These are phyloP conservation scores for Neonectria coccinea DNA, from an alignment of 2,329 filamentous ascomycete genomes.

Conservation along the genomic window DNA sequence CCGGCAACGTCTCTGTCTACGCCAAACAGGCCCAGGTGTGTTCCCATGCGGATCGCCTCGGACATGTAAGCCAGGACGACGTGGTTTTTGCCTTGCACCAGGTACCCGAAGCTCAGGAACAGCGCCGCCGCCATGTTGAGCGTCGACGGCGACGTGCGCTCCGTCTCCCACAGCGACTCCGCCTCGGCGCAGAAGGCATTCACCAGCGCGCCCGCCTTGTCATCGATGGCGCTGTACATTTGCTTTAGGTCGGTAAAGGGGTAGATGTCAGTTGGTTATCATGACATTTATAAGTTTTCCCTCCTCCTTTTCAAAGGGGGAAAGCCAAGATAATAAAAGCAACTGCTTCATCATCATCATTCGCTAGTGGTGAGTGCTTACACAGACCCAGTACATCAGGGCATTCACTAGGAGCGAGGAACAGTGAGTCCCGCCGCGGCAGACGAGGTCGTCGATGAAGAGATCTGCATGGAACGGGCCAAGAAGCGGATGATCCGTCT, in stretches of 20 bases:
- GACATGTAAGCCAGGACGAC: background rate
- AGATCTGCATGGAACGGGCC: slow-evolving; percentile 16
- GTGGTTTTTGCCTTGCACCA: slow-evolving; percentile 9
- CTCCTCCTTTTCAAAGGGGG: no score
- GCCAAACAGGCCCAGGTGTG: slow-evolving; percentile 1
- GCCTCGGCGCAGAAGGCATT: slow-evolving; percentile 11
- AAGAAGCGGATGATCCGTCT: slow-evolving; percentile 14
- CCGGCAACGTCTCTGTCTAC: background rate
- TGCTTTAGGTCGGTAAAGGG: background rate
- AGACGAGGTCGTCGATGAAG: slow-evolving; percentile 17
- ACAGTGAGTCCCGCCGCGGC: background rate
- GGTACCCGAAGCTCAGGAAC: slow-evolving; percentile 17
- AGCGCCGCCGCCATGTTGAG: slow-evolving; percentile 16
- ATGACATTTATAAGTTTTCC: background rate
- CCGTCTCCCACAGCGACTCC: background rate
- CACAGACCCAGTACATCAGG: slow-evolving; percentile 28
- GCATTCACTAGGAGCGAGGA: slow-evolving; percentile 21
- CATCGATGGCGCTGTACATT: slow-evolving; percentile 5
- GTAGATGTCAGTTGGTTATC: background rate
- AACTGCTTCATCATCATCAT: background rate
- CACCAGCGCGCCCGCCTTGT: background rate
- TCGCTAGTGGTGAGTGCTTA: slow-evolving; percentile 2
- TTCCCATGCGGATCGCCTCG: slow-evolving; percentile 3
- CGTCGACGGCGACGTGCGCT: background rate
- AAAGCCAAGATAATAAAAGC: no score